Conservation (phyloP, 1,284 basidiomycete genomes). For the Pyrrhoderma noxium region DNA sequence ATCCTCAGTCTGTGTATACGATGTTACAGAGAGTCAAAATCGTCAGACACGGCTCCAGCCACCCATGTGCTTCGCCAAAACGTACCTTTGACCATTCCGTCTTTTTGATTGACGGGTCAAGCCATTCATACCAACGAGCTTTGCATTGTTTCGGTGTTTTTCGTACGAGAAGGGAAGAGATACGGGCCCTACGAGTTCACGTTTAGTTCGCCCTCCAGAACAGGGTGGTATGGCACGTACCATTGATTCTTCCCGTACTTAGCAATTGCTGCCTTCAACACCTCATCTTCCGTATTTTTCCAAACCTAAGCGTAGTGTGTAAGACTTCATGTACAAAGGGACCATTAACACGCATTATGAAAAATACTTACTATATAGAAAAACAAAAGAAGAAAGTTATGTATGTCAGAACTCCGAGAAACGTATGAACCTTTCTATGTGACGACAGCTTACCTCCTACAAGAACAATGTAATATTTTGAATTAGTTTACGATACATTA, state of each 20-base stretch:
- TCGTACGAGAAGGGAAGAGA: constrained; percentile 93
- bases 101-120: constrained; percentile 99
- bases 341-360: constrained; percentile 32
- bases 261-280: constrained; percentile 94
- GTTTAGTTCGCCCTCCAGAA: constrained; percentile 10
- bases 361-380: constrained; percentile 8
- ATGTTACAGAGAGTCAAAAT: constrained; percentile 10
- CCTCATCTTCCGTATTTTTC: constrained; percentile 94
- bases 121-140: constrained; percentile 99
- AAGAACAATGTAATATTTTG: constrained; percentile 5
- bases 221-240: constrained; percentile 33
- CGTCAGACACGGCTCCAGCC: background rate
- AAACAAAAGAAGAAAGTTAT: background rate
- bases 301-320: constrained; percentile 13
- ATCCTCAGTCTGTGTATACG: constrained; percentile 71
- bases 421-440: background rate
- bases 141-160: constrained; percentile 99
- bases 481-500: no score
- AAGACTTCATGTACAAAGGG: background rate
- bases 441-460: constrained; percentile 15
- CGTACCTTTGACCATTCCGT: constrained; percentile 96
- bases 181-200: constrained; percentile 72
- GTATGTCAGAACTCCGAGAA: constrained; percentile 4
- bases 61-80: constrained; percentile 15
- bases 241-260: constrained; percentile 98